phyloP scores from a whole-genome alignment of 2,329 filamentous ascomycete genomes.

The Xylaria multiplex region DNA sequence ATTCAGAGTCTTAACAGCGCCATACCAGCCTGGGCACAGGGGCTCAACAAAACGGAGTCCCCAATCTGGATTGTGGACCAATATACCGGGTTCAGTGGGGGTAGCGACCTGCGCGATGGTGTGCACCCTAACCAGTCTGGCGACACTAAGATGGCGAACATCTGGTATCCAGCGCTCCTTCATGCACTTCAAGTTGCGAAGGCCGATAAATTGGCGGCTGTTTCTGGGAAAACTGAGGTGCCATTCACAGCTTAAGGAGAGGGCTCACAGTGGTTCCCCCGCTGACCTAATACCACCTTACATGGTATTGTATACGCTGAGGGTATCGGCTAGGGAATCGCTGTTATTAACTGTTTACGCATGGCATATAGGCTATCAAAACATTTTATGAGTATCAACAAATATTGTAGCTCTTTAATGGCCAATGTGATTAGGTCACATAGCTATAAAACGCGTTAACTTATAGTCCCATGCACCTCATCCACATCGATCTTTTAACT shows the following conservation, averaged over 20 bases:
- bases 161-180: conserved; percentile 47
- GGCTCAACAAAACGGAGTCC: conserved; percentile 52
- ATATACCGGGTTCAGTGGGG: conserved; percentile 51
- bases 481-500: too few relatives aligned
- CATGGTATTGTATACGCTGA: too few relatives aligned
- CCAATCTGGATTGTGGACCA: conserved; percentile 57
- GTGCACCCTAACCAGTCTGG: conserved; percentile 54
- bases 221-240: conserved; percentile 34
- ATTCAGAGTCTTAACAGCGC: conserved; percentile 53
- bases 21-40: conserved; percentile 52
- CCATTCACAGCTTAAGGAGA: conserved; percentile 40
- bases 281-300: not conserved
- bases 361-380: too few relatives aligned
- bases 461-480: too few relatives aligned
- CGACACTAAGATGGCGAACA: conserved; percentile 54
- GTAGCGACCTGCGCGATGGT: conserved; percentile 51
- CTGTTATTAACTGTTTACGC: too few relatives aligned
- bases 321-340: too few relatives aligned
- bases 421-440: too few relatives aligned
- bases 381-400: too few relatives aligned
- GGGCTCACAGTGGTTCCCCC: not conserved
- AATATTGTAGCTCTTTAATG: too few relatives aligned
- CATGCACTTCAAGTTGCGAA: conserved; percentile 43
- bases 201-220: conserved; percentile 39
- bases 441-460: too few relatives aligned